These are phyloP conservation scores for Microsporum canis DNA, from an alignment of 2,329 filamentous ascomycete genomes.

Conservation along the genomic window DNA sequence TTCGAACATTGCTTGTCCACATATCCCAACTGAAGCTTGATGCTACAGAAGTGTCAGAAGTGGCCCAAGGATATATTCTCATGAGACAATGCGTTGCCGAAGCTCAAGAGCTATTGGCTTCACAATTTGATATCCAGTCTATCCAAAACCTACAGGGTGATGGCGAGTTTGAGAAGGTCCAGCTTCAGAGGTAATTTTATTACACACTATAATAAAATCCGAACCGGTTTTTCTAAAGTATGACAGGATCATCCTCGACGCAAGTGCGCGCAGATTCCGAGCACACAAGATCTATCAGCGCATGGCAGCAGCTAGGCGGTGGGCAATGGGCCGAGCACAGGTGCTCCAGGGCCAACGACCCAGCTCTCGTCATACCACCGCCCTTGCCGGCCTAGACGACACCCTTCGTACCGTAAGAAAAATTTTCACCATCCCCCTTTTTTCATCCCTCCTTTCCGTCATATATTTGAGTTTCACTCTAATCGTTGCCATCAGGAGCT, in stretches of 20 bases:
- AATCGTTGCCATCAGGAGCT: slow-evolving; percentile 39
- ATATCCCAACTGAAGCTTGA: slow-evolving; percentile 44
- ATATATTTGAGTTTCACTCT: slow-evolving; percentile 4
- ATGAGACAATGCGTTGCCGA: slow-evolving; percentile 46
- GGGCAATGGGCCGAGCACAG: slow-evolving; percentile 44
- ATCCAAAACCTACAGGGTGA: slow-evolving; percentile 34
- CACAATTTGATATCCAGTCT: slow-evolving; percentile 40
- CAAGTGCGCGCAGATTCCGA: slow-evolving; percentile 48
- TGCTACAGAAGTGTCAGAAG: slow-evolving; percentile 44
- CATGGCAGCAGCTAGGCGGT: slow-evolving; percentile 47
- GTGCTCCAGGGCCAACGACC: slow-evolving; percentile 42
- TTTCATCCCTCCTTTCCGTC: background rate
- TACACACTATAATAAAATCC: background rate
- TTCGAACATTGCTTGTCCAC: slow-evolving; percentile 49
- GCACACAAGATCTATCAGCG: slow-evolving; percentile 51
- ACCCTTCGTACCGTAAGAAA: slow-evolving; percentile 39
- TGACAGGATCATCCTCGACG: slow-evolving; percentile 48
- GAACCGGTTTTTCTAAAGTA: slow-evolving; percentile 1
- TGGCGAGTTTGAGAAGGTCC: slow-evolving; percentile 44
- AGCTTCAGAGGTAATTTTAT: slow-evolving; percentile 44
- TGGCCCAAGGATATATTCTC: slow-evolving; percentile 48
- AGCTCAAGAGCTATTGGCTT: slow-evolving; percentile 44
- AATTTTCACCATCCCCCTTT: slow-evolving; percentile 8
- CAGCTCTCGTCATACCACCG: slow-evolving; percentile 36
- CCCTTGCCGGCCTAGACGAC: slow-evolving; percentile 39